phyloP scores from a whole-genome alignment of 2,329 filamentous ascomycete species.

The Ophiostoma sp. region DNA sequence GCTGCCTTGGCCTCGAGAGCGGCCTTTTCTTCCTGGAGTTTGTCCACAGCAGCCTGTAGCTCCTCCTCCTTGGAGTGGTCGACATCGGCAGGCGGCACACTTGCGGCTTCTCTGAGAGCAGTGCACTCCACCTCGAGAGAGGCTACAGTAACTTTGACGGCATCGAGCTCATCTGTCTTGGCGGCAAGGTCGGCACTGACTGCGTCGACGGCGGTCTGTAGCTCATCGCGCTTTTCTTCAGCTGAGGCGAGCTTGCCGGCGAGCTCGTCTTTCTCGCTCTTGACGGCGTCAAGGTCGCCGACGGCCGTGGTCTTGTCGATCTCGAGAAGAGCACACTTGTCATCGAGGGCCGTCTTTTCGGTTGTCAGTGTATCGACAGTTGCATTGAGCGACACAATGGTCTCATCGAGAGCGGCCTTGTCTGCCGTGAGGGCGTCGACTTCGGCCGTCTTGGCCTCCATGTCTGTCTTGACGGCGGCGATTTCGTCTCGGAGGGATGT shows the following conservation, averaged over 20 bases:
- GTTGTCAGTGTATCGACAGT: not conserved
- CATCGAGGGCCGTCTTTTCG: constrained; percentile 7
- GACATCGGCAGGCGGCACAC: not conserved
- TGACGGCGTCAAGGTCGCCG: not conserved
- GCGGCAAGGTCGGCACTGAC: constrained; percentile 12
- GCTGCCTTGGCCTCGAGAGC: constrained; percentile 19
- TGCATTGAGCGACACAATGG: constrained; percentile 1
- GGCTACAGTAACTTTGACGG: not conserved
- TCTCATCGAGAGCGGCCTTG: constrained; percentile 13
- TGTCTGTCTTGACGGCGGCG: not conserved
- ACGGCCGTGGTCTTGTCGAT: not conserved
- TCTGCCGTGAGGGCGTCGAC: constrained; percentile 11
- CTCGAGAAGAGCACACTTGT: not conserved
- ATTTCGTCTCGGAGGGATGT: not conserved
- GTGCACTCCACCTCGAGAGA: not conserved
- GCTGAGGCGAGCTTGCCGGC: not conserved
- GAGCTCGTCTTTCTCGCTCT: not conserved
- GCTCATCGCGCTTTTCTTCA: constrained; percentile 7
- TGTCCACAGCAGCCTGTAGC: constrained; percentile 7
- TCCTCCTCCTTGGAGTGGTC: constrained; percentile 7
- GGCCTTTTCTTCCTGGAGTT: constrained; percentile 18
- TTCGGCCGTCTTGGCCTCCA: not conserved
- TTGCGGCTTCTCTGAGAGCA: not conserved
- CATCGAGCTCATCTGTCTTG: constrained; percentile 18
- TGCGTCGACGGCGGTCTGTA: constrained; percentile 13